Base-by-base conservation (phyloP, 2,329 filamentous ascomycete genomes). In the Pseudonectria buxi region DNA sequence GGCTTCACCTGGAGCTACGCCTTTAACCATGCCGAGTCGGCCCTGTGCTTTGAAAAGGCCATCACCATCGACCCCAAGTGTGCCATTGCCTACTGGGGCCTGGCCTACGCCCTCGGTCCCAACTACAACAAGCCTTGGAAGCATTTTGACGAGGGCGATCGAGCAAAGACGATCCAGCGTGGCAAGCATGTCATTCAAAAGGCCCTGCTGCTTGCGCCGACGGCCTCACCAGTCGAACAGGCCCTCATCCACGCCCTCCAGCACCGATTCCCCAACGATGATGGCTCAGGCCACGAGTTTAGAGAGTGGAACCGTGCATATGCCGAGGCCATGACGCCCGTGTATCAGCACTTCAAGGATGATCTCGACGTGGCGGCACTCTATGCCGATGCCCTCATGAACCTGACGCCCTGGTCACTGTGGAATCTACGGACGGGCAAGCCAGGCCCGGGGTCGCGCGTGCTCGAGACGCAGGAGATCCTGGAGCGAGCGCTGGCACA, bases 81-180 rank as follows among this genome's bases (percentile, higher is more conserved):
- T 41, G 66, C 71, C 11, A 73, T 83, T 61, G 78, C 74, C 1
- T 71, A 80, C 44, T 84, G 79, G 79, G 80, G 80, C 0, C 56
- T 81, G 4, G 77, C 83, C 0, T 86, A 81, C 54, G 68, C 78
- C 2, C 59, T 82, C 0, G 83, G 83, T 0, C 83, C 83, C 1
- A 86, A 87, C 51, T 77, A 77, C 53, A 73, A 88, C 61, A 85
- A 86, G 50, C 76, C 82, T 0, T 87, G 83, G 83, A 47, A 41
- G 18, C 46, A 45, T 14, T 55, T 52, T 36, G 50, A 54, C 26
- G 28, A 33, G 6, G 41, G 44, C 16, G 51, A 54, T 12, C 33
- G 52, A 2, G 38, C 37, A 18, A 39, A 41, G n/a, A 54, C 50
- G 6, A 36, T 48, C 13, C 26, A 30, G 0, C 35, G 41, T 24